Percentiles rank a stretch among this genome's conserved stretches.
Conservation (phyloP, 2,329 filamentous ascomycete species). For the Leptographium lundbergii region DNA sequence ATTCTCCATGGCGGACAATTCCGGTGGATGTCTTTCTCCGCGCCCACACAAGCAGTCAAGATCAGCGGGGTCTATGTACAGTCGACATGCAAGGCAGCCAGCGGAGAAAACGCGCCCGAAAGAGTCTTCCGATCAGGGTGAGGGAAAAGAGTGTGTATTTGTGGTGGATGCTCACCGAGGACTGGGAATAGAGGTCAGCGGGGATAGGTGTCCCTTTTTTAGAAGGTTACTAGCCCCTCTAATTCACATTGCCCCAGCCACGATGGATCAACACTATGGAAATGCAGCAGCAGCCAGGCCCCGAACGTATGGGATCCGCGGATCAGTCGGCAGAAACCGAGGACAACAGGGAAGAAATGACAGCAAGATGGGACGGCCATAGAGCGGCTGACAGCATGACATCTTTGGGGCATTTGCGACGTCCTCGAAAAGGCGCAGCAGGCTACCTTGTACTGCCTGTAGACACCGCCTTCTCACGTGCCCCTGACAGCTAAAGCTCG, state of each 20-base stretch:
- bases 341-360: background rate
- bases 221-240: constrained; percentile 1
- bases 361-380: background rate
- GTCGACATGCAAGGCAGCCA: constrained; percentile 2
- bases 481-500: background rate
- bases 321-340: background rate
- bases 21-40: background rate
- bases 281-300: background rate
- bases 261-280: background rate
- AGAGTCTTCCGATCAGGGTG: background rate
- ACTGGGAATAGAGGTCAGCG: background rate
- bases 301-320: background rate
- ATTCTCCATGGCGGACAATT: constrained; percentile 55
- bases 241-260: background rate
- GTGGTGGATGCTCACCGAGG: background rate
- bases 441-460: background rate
- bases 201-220: constrained; percentile 1
- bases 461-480: background rate
- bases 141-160: background rate
- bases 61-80: background rate
- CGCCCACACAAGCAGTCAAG: background rate
- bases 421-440: background rate
- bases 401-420: background rate
- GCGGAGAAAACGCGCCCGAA: background rate
- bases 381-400: background rate